Conservation (phyloP, 768 basidiomycete species). For the Sarcodon sp. region DNA sequence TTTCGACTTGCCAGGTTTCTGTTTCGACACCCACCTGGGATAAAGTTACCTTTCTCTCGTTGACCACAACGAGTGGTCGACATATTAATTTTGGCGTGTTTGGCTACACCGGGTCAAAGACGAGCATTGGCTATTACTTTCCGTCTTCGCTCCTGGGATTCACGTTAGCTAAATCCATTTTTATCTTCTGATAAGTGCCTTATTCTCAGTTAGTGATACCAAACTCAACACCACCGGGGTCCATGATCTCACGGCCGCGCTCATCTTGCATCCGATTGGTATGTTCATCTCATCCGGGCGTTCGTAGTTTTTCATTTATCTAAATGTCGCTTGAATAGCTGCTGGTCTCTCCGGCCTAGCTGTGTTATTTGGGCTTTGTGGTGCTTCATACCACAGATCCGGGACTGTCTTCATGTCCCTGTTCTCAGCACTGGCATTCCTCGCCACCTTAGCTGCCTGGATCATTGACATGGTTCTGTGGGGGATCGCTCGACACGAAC, state of each 20-base stretch:
- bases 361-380: conserved; percentile 56
- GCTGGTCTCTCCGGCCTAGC: conserved; percentile 56
- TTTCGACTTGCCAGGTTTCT: conserved; percentile 32
- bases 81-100: conserved; percentile 60
- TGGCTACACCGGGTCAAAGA: conserved; percentile 50
- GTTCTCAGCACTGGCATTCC: conserved; percentile 46
- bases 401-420: conserved; percentile 76
- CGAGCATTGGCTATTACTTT: conserved; percentile 48
- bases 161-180: conserved; percentile 23
- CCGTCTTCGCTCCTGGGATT: conserved; percentile 16
- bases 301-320: conserved; percentile 1
- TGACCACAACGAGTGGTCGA: conserved; percentile 19
- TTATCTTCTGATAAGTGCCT: neutral
- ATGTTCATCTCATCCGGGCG: conserved; percentile 10
- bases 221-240: conserved; percentile 39
- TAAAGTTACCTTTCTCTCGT: conserved; percentile 52
- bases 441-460: conserved; percentile 57
- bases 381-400: conserved; percentile 45
- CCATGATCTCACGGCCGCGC: conserved; percentile 56
- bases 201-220: conserved; percentile 19
- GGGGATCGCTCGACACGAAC: conserved; percentile 48
- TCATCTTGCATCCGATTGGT: conserved; percentile 79
- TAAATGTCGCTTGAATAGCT: conserved; percentile 19
- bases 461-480: conserved; percentile 76
- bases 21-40: conserved; percentile 71